A percentile compares a stretch with the other conserved stretches of the same genome.
Conservation (phyloP, 1,284 basidiomycete genomes). For the Irpex sp. region DNA sequence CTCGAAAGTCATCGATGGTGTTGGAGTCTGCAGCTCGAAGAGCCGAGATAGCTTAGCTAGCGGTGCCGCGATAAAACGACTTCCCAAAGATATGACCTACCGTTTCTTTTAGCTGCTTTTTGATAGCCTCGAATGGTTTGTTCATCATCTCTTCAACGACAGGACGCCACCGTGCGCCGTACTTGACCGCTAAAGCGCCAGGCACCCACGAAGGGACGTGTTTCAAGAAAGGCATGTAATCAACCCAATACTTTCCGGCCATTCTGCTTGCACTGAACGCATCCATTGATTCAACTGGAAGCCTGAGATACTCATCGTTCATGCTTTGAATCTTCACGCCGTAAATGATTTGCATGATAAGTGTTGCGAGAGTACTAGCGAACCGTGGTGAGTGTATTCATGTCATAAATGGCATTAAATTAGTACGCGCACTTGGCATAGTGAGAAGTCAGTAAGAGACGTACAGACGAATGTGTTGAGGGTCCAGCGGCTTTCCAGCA, state of each 20-base stretch:
- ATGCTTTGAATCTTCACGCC: conserved; percentile 30
- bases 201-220: conserved; percentile 38
- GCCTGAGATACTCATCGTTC: neutral
- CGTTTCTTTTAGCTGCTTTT: neutral
- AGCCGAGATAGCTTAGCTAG: too few species aligned
- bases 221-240: conserved; percentile 15
- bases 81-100: too few species aligned
- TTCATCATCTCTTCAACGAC: conserved; percentile 28
- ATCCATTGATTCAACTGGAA: neutral
- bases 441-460: neutral
- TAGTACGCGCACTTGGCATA: too few species aligned
- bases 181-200: conserved; percentile 31
- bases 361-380: conserved; percentile 21
- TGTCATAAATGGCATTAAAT: too few species aligned
- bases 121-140: conserved; percentile 28
- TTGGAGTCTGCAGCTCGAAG: neutral
- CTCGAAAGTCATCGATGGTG: neutral
- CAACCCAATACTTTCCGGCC: neutral
- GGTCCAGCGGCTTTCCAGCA: neutral
- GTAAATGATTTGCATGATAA: conserved; percentile 37
- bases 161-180: conserved; percentile 24
- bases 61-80: too few species aligned
- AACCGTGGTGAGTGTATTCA: neutral
- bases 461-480: conserved; percentile 8
- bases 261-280: neutral